Percentiles rank a stretch among this genome's conserved stretches.
phyloP scores from a whole-genome alignment of 2,329 filamentous ascomycete genomes.

The Aureobasidium sp. region DNA sequence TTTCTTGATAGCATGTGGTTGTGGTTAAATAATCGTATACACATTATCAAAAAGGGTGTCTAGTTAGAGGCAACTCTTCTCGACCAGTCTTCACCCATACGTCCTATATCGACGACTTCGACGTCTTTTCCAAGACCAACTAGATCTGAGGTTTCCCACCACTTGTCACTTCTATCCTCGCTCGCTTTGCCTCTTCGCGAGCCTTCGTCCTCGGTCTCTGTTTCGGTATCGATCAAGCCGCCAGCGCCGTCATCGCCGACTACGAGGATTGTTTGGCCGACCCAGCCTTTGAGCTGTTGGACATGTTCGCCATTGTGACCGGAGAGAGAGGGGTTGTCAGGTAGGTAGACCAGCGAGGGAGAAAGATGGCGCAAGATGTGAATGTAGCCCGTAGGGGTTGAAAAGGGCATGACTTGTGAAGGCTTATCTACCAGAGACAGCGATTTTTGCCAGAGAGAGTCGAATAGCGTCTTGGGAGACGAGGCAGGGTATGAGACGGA shows the following conservation, averaged over 20 bases:
- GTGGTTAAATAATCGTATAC: too few relatives aligned
- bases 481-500: slow-evolving; percentile 41
- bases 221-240: slow-evolving; percentile 73
- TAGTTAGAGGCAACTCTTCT: slow-evolving; percentile 53
- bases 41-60: too few relatives aligned
- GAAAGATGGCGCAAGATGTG: slow-evolving; percentile 80
- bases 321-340: slow-evolving; percentile 63
- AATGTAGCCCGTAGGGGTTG: slow-evolving; percentile 69
- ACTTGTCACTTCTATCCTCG: slow-evolving; percentile 39
- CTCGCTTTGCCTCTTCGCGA: slow-evolving; percentile 29
- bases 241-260: slow-evolving; percentile 67
- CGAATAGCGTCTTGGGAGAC: slow-evolving; percentile 49
- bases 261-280: slow-evolving; percentile 53
- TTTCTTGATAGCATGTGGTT: too few relatives aligned
- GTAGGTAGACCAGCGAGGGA: slow-evolving; percentile 80
- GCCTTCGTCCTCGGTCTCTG: slow-evolving; percentile 48
- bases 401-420: slow-evolving; percentile 82
- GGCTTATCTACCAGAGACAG: slow-evolving; percentile 73
- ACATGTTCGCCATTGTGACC: slow-evolving; percentile 68
- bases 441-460: slow-evolving; percentile 73
- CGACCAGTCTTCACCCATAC: slow-evolving; percentile 80
- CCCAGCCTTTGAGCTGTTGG: slow-evolving; percentile 56
- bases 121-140: slow-evolving; percentile 82
- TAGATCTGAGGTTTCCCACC: slow-evolving; percentile 74
- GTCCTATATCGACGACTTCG: slow-evolving; percentile 74